Base-by-base conservation (phyloP, 768 basidiomycete genomes). In the Suillus clintonianus region DNA sequence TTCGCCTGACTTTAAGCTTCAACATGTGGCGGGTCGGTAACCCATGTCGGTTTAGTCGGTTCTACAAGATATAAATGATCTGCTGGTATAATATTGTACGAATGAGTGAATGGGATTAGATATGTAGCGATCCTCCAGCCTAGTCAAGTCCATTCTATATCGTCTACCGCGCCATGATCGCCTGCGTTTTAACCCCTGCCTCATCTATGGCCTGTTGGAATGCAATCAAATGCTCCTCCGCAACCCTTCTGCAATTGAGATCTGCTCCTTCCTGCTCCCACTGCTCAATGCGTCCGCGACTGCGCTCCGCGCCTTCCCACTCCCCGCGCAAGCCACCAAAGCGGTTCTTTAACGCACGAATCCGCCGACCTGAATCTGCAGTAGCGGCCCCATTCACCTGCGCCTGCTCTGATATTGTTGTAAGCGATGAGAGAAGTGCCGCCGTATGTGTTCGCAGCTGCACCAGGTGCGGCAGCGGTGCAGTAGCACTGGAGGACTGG, bases 301-400 rank as follows among this genome's bases (percentile, higher is more conserved):
- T 95, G 53, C 86, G 84, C 72, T 95, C 93, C 45, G 92, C 93
- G 65, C 88, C 91, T 67, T 95, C 93, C 84, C 89, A 92, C 61
- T 95, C 93, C 37, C 84, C 82, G 61, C 88, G 83, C 89, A 91
- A 92, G 24, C 86, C 90, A 7, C 88, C 89, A 36, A 95, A 76
- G 68, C 90, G 91, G 69, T 94, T 94, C 79, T 91, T 92, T 65
- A 94, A 77, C 15, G 91, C 90, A 56, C 94, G 89, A 47, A 96
- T 88, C 76, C 92, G 94, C 43, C 94, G 85, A 53, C 92, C 92
- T 0, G 93, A 90, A 62, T 96, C 94, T 1, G 92, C 88, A 11
- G 91, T 89, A 5, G 89, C 90, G 1, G 91, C 94, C 11, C 89
- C 87, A 70, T 94, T 93, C 57, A 94, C 92, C 72, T 96, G 94